phyloP scores from a whole-genome alignment of 345 rosid genomes.

The Gossypium anomalum region DNA sequence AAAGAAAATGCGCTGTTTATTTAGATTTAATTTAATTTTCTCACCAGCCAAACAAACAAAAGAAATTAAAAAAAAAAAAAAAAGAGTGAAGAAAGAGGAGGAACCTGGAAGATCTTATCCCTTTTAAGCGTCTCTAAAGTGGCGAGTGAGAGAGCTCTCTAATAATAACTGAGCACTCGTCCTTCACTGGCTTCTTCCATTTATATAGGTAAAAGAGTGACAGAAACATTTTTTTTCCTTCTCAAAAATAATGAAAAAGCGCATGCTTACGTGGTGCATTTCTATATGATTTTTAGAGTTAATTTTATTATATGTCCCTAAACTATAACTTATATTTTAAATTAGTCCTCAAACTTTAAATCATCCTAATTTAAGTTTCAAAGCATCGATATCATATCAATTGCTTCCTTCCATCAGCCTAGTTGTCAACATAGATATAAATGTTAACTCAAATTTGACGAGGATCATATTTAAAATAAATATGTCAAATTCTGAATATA shows the following conservation, averaged over 20 bases:
- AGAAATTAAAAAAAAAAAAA: neutral
- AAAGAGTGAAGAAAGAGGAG: neutral
- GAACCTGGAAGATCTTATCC: slow-evolving; percentile 10
- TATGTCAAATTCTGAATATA: too few species aligned
- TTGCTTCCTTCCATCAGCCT: too few species aligned
- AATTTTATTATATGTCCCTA: too few species aligned
- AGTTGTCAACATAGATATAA: too few species aligned
- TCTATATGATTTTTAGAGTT: too few species aligned
- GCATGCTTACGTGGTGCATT: neutral
- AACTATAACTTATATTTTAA: too few species aligned
- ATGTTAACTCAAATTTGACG: too few species aligned
- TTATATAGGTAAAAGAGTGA: neutral
- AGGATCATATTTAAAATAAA: too few species aligned
- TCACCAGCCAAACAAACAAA: neutral
- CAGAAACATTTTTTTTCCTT: too few species aligned
- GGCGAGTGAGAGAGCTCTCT: neutral
- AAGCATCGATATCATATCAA: too few species aligned
- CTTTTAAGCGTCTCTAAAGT: neutral
- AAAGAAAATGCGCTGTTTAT: neutral
- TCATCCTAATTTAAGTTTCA: too few species aligned
- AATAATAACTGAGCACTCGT: neutral
- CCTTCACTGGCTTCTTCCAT: neutral
- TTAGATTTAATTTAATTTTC: neutral
- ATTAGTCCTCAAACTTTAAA: too few species aligned
- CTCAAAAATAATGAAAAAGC: neutral